Conservation (phyloP, 1,139 yeast genomes). For the Lodderomyces beijingensis region DNA sequence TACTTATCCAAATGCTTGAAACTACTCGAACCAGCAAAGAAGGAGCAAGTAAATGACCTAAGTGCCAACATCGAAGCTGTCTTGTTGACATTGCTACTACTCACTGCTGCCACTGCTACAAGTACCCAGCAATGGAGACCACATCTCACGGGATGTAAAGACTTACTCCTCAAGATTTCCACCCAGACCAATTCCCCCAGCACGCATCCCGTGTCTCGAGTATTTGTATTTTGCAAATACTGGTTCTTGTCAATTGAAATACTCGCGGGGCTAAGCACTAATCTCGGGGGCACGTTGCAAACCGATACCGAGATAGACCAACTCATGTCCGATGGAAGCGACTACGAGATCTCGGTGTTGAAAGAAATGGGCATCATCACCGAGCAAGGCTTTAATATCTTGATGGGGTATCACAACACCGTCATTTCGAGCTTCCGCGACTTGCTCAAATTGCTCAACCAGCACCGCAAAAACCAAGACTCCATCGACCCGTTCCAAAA, state of each 20-base stretch:
- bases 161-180: slow-evolving; percentile 28
- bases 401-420: slow-evolving; percentile 52
- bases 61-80: slow-evolving; percentile 54
- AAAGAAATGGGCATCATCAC: slow-evolving; percentile 27
- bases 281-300: slow-evolving; percentile 57
- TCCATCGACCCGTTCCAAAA: slow-evolving; percentile 13
- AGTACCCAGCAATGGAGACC: slow-evolving; percentile 62
- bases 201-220: slow-evolving; percentile 18
- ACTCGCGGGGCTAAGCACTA: slow-evolving; percentile 57
- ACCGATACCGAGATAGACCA: slow-evolving; percentile 44
- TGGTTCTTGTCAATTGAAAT: slow-evolving; percentile 64
- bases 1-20: slow-evolving; percentile 55
- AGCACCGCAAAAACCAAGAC: slow-evolving; percentile 19
- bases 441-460: slow-evolving; percentile 43
- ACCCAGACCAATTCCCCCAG: slow-evolving; percentile 6
- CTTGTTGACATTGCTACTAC: slow-evolving; percentile 52
- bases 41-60: slow-evolving; percentile 19
- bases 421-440: slow-evolving; percentile 44
- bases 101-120: slow-evolving; percentile 63
- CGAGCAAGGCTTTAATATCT: slow-evolving; percentile 47
- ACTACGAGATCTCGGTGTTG: slow-evolving; percentile 31
- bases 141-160: slow-evolving; percentile 64
- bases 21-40: slow-evolving; percentile 35
- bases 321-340: slow-evolving; percentile 40
- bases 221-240: slow-evolving; percentile 53